phyloP scores from a whole-genome alignment of 2,329 filamentous ascomycete genomes.

The Neobulgaria alba region DNA sequence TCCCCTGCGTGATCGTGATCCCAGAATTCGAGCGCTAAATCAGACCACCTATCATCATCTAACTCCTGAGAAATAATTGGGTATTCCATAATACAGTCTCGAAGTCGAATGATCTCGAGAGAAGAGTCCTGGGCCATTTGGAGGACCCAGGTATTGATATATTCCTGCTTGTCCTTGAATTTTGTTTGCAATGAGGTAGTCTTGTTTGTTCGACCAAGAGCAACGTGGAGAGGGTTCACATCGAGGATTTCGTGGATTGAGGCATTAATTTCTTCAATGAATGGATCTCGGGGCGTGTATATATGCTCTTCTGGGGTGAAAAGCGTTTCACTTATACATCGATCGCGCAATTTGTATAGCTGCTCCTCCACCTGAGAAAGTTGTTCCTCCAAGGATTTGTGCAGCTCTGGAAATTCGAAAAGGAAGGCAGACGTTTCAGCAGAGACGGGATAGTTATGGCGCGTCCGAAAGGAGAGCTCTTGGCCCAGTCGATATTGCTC shows the following conservation, averaged over 20 bases:
- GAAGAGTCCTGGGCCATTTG: slow-evolving; percentile 16
- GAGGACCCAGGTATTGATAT: slow-evolving; percentile 20
- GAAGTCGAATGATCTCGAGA: slow-evolving; percentile 12
- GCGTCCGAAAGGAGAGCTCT: slow-evolving; percentile 11
- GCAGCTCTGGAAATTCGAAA: slow-evolving; percentile 11
- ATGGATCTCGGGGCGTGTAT: slow-evolving; percentile 16
- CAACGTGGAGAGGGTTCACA: slow-evolving; percentile 14
- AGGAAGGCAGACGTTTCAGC: slow-evolving; percentile 11
- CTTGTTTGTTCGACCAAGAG: slow-evolving; percentile 4
- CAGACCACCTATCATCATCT: slow-evolving; percentile 14
- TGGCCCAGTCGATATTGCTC: slow-evolving; percentile 7
- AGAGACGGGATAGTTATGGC: slow-evolving; percentile 10
- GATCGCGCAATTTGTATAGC: slow-evolving; percentile 12
- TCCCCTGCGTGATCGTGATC: slow-evolving; percentile 12
- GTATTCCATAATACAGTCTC: slow-evolving; percentile 9
- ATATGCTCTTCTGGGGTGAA: slow-evolving; percentile 15
- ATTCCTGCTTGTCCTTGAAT: slow-evolving; percentile 15
- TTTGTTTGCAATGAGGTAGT: slow-evolving; percentile 1
- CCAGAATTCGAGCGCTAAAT: slow-evolving; percentile 14
- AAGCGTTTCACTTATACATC: slow-evolving; percentile 14
- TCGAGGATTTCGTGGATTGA: slow-evolving; percentile 15
- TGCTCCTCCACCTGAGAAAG: slow-evolving; percentile 14
- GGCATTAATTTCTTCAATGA: slow-evolving; percentile 19
- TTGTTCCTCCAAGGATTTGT: slow-evolving; percentile 9
- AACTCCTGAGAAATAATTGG: slow-evolving; percentile 4